A percentile compares a stretch with the other conserved stretches of the same genome.
Conservation (phyloP, 1,139 yeast genomes). For the Suhomyces bokatorum region DNA sequence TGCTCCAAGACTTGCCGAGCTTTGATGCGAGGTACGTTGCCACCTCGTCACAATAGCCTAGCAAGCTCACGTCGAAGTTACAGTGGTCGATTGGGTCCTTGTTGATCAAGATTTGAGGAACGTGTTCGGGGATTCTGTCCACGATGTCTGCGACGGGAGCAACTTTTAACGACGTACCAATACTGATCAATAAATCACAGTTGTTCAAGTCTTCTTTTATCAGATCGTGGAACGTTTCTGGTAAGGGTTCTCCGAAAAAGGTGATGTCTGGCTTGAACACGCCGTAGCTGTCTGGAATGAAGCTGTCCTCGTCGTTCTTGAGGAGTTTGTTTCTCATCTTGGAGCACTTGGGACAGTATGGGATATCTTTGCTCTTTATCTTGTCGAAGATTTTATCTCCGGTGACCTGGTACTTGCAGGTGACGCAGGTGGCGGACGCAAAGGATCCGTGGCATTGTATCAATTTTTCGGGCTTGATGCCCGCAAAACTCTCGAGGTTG, state of each 20-base stretch:
- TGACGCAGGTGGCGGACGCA: conserved; percentile 84
- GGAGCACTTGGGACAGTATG: conserved; percentile 70
- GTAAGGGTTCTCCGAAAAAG: conserved; percentile 88
- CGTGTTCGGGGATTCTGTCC: conserved; percentile 63
- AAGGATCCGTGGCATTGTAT: conserved; percentile 97
- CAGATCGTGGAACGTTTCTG: conserved; percentile 65
- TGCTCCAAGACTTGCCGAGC: conserved; percentile 58
- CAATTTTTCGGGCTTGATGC: conserved; percentile 64
- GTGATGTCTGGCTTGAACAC: conserved; percentile 95
- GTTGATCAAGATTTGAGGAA: conserved; percentile 85
- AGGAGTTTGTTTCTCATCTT: conserved; percentile 39
- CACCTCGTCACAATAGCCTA: conserved; percentile 88
- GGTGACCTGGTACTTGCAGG: conserved; percentile 67
- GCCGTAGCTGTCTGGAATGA: conserved; percentile 57
- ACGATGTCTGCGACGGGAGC: conserved; percentile 85
- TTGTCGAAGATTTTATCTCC: conserved; percentile 68
- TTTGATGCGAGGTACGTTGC: conserved; percentile 56
- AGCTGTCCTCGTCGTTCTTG: conserved; percentile 31
- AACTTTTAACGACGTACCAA: conserved; percentile 93
- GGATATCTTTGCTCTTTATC: conserved; percentile 60
- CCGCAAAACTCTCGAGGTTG: conserved; percentile 83
- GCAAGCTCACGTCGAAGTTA: conserved; percentile 76
- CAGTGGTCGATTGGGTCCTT: conserved; percentile 64
- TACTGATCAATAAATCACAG: conserved; percentile 82
- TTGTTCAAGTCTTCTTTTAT: conserved; percentile 53